These are phyloP conservation scores for Fusarium phyllophilum DNA, from an alignment of 2,329 filamentous ascomycete species.

Conservation along the genomic window DNA sequence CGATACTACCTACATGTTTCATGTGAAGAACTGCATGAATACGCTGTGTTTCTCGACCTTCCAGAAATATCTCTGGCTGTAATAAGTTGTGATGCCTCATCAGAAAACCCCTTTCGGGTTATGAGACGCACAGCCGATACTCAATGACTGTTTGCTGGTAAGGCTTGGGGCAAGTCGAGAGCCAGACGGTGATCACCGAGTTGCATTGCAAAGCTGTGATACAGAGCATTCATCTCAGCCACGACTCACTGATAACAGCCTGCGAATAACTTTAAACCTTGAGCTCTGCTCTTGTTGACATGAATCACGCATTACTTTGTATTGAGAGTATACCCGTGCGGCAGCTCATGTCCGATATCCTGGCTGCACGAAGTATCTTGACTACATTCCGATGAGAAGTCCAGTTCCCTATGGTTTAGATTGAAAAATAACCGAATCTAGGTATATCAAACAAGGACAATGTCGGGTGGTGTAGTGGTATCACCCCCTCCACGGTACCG, in stretches of 20 bases:
- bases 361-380: background rate
- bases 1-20: background rate
- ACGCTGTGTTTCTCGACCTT: background rate
- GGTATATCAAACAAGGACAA: too few relatives aligned
- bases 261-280: background rate
- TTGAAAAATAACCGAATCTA: too few relatives aligned
- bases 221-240: background rate
- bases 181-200: background rate
- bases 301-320: background rate
- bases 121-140: background rate
- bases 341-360: background rate
- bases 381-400: too few relatives aligned
- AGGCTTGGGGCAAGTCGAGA: background rate
- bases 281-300: background rate
- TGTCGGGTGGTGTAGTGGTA: too few relatives aligned
- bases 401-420: background rate
- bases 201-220: background rate
- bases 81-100: background rate
- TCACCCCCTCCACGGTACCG: too few relatives aligned
- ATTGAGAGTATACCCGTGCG: background rate
- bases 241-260: fast-evolving
- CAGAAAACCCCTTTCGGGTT: background rate
- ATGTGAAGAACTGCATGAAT: background rate
- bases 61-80: fast-evolving
- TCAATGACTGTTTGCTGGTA: background rate